Evolutionary conservation across 2,329 filamentous ascomycete species (phyloP).

Genomic region (Aspergillus amoenus): DNA sequence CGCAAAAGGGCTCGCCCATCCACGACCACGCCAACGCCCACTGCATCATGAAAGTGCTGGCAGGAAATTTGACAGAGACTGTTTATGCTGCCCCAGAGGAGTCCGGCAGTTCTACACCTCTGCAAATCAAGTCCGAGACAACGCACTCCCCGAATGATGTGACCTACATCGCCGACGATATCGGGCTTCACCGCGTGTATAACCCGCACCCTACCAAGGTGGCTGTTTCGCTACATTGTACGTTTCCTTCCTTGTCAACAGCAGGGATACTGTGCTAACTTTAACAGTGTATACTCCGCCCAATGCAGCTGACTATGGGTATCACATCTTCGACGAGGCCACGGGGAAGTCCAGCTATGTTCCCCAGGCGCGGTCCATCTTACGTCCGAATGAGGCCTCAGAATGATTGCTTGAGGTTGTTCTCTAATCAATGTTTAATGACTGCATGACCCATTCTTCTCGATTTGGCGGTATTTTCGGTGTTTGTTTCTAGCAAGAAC

Average conservation of each 20-base stretch:
- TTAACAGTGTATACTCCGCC: slow-evolving; percentile 32
- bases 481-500: no score
- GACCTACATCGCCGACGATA: slow-evolving; percentile 33
- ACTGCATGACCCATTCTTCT: no score
- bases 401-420: no score
- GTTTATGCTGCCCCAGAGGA: slow-evolving; percentile 22
- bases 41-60: slow-evolving; percentile 38
- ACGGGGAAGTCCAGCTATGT: slow-evolving; percentile 30
- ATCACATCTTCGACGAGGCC: slow-evolving; percentile 30
- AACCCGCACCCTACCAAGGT: slow-evolving; percentile 27
- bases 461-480: no score
- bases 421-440: no score
- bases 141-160: slow-evolving; percentile 29
- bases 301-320: slow-evolving; percentile 35
- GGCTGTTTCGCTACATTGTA: slow-evolving; percentile 34
- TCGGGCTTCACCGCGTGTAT: slow-evolving; percentile 32
- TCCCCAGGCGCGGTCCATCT: background rate
- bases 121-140: slow-evolving; percentile 26
- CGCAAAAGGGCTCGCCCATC: slow-evolving; percentile 35
- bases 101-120: slow-evolving; percentile 8
- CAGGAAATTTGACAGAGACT: slow-evolving; percentile 30
- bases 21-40: slow-evolving; percentile 39
- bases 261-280: background rate
- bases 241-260: slow-evolving; percentile 4
- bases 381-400: background rate